Percentiles rank a stretch among this genome's conserved stretches.
These are phyloP conservation scores for Termitomyces sp. DNA, from an alignment of 768 basidiomycete species.

Conservation along the genomic window DNA sequence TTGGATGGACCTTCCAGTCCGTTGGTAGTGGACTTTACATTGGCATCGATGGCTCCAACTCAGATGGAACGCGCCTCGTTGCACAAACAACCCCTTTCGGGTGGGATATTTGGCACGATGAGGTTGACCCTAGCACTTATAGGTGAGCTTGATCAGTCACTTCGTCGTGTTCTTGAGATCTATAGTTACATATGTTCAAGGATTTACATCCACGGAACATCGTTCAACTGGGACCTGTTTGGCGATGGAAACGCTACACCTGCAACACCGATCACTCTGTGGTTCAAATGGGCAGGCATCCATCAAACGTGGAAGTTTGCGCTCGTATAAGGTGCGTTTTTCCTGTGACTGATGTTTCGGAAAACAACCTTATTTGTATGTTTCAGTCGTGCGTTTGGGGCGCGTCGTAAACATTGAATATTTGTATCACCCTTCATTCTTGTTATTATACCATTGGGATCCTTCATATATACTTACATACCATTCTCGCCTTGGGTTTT, in stretches of 20 bases:
- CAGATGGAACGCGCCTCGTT: constrained; percentile 39
- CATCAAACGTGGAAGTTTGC: constrained; percentile 55
- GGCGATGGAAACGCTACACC: constrained; percentile 39
- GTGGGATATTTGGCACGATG: constrained; percentile 53
- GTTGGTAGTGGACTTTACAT: constrained; percentile 38
- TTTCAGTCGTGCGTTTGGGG: neutral
- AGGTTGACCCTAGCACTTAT: constrained; percentile 30
- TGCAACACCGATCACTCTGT: constrained; percentile 44
- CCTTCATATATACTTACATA: neutral
- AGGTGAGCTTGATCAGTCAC: constrained; percentile 30
- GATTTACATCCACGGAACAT: constrained; percentile 41
- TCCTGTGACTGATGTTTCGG: neutral
- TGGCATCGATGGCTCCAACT: constrained; percentile 29
- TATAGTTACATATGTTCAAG: constrained; percentile 21
- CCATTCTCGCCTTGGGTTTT: neutral
- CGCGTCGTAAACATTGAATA: neutral
- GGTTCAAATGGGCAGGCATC: constrained; percentile 43
- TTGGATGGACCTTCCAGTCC: constrained; percentile 41
- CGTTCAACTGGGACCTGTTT: constrained; percentile 44
- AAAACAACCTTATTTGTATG: neutral
- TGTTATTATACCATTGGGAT: constrained; percentile 1
- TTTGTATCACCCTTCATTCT: neutral
- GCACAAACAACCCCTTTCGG: constrained; percentile 30
- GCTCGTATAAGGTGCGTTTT: constrained; percentile 7
- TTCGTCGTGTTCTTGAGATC: neutral